A percentile compares a stretch with the other conserved stretches of the same genome.
Conservation (phyloP, 352 stramenopile species). For the Phytophthora europaea region DNA sequence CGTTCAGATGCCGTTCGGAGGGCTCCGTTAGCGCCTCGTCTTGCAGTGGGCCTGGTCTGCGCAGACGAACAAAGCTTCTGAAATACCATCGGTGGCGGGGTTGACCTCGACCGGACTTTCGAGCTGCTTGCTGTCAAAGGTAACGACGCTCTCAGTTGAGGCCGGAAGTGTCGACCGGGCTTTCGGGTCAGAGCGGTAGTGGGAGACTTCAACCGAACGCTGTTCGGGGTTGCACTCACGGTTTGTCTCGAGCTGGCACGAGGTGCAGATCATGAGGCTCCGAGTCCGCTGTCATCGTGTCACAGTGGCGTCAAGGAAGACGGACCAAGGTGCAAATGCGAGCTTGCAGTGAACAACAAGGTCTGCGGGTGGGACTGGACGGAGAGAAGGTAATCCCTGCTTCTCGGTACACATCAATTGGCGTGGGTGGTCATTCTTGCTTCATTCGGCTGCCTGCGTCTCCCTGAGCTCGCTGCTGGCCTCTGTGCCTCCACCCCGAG, state of each 20-base stretch:
- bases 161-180: background rate
- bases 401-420: background rate
- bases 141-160: background rate
- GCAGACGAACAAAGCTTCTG: slow-evolving; percentile 17
- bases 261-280: background rate
- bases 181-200: background rate
- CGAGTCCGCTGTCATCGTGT: background rate
- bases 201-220: slow-evolving; percentile 1
- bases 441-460: slow-evolving; percentile 3
- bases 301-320: background rate
- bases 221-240: slow-evolving; percentile 1
- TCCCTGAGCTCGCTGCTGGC: background rate
- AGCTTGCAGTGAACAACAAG: background rate
- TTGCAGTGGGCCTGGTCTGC: background rate
- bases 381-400: background rate
- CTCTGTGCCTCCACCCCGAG: background rate
- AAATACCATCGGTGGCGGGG: slow-evolving; percentile 15
- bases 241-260: background rate
- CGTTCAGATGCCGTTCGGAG: slow-evolving; percentile 12
- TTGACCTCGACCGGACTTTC: slow-evolving; percentile 9
- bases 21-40: slow-evolving; percentile 9
- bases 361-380: background rate
- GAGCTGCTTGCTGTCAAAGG: background rate
- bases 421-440: background rate
- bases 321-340: background rate